Percentiles rank a stretch among this genome's conserved stretches.
phyloP scores from a whole-genome alignment of 192 early-diverging fungal species.

The Coemansia brasiliensis region DNA sequence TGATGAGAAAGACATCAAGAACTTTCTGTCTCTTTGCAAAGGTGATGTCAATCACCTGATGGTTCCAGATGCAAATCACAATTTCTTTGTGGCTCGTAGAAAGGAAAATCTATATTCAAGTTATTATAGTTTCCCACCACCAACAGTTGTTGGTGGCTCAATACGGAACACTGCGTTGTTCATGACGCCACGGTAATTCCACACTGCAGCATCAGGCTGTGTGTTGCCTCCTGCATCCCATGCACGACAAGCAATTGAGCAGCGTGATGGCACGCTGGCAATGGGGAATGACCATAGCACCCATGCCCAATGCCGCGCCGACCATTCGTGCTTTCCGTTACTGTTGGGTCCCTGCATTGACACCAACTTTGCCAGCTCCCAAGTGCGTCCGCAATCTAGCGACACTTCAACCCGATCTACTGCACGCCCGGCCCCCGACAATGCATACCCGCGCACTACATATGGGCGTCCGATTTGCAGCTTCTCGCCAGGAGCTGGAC shows the following conservation, averaged over 20 bases:
- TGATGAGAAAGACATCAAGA: too few species aligned
- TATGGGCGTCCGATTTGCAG: slow-evolving; percentile 32
- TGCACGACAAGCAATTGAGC: slow-evolving; percentile 72
- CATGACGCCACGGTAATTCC: slow-evolving; percentile 82
- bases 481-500: slow-evolving; percentile 60
- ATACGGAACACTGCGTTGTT: slow-evolving; percentile 66
- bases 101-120: too few species aligned
- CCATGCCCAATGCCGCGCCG: slow-evolving; percentile 75
- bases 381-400: slow-evolving; percentile 78
- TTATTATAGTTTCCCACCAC: not conserved
- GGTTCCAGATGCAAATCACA: too few species aligned
- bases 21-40: too few species aligned
- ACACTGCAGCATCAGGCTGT: slow-evolving; percentile 75
- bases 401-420: slow-evolving; percentile 79
- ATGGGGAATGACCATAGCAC: slow-evolving; percentile 75
- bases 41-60: too few species aligned
- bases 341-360: slow-evolving; percentile 21
- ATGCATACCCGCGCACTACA: slow-evolving; percentile 75
- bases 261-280: slow-evolving; percentile 27
- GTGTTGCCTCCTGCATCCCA: slow-evolving; percentile 85
- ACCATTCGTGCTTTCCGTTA: slow-evolving; percentile 32
- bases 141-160: slow-evolving; percentile 12
- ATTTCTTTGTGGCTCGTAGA: too few species aligned
- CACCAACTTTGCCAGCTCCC: slow-evolving; percentile 66
- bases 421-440: slow-evolving; percentile 71